phyloP scores from a whole-genome alignment of 2,329 filamentous ascomycete species.

The Exophiala sideris region DNA sequence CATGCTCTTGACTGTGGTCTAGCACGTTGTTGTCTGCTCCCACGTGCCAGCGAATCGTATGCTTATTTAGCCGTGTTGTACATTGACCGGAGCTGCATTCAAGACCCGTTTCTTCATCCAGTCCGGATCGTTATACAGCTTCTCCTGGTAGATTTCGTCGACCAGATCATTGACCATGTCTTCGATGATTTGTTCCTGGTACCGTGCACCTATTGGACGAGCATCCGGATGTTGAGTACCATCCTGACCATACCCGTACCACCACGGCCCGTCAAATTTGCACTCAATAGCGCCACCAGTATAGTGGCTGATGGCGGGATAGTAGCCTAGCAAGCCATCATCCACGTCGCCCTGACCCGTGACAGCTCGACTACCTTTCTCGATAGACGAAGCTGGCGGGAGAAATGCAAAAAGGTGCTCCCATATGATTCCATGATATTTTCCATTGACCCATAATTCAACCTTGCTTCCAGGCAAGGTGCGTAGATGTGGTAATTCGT shows the following conservation, averaged over 20 bases:
- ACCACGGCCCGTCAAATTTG: constrained; percentile 93
- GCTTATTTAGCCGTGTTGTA: constrained; percentile 15
- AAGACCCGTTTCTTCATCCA: constrained; percentile 29
- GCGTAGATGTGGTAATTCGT: constrained; percentile 73
- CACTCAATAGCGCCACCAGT: constrained; percentile 85
- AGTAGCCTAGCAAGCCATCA: constrained; percentile 93
- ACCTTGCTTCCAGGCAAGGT: constrained; percentile 84
- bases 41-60: too few species aligned
- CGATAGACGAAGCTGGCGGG: constrained; percentile 70
- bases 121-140: constrained; percentile 21
- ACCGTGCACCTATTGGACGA: constrained; percentile 70
- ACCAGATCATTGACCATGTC: constrained; percentile 90
- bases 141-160: constrained; percentile 72
- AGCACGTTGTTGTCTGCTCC: too few species aligned
- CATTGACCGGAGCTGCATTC: constrained; percentile 20
- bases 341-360: constrained; percentile 47
- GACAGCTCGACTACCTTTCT: constrained; percentile 63
- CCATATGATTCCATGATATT: constrained; percentile 80
- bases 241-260: constrained; percentile 51
- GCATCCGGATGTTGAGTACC: constrained; percentile 31
- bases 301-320: constrained; percentile 89
- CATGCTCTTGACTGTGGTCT: not conserved
- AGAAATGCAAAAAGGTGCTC: constrained; percentile 85
- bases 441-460: constrained; percentile 89
- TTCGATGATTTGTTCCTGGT: constrained; percentile 89